Evolutionary conservation across 371 early-diverging fungal genomes (phyloP), one percentile per base, ranked within the genome.

Genomic region (Sporodiniella umbellata): DNA sequence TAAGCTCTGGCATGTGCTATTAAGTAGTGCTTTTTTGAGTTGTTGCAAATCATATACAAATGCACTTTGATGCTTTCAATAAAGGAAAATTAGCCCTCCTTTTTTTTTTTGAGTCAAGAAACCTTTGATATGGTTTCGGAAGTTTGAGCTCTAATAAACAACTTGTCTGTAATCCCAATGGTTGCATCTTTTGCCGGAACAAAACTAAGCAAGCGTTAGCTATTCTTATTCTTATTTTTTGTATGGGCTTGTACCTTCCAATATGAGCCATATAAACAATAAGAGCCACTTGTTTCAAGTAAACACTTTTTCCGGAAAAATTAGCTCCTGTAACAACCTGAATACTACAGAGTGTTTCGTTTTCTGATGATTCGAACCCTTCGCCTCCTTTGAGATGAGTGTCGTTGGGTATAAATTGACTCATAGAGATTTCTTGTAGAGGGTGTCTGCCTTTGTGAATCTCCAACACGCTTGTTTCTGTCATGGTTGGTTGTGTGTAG

Each of bases 91-190:
- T n/a, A n/a, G n/a, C n/a, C n/a, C n/a, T n/a, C n/a, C n/a, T n/a
- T n/a, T n/a, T n/a, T n/a, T n/a, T n/a, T n/a, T n/a, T n/a, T n/a
- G n/a, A n/a, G n/a, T n/a, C n/a, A 3, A 31, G 17, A 33, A 56
- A 67, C 78, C 58, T 61, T 62, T 0, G 80, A 75, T 3, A 79
- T 72, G 0, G 80, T 79, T 46, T 84, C 85, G 21, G 66, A 58
- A 4, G 83, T 80, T 38, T 80, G 80, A 15, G 79, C 51, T 47
- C 99, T 80, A 11, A 95, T 83, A 60, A 91, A 92, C n/a, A 99
- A 79, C 43, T 81, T 81, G 58, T 99, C 95, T 0, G 93, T 89
- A 0, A 99, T 69, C 0, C 96, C 94, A 43, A 99, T 70, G 3
- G 55, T 57, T 0, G 95, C 96, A 14, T 67, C 52, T 5, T 77